A percentile compares a stretch with the other conserved stretches of the same genome.
These are phyloP conservation scores for Penicillium janthinellum DNA, from an alignment of 2,329 filamentous ascomycete genomes.

Conservation along the genomic window DNA sequence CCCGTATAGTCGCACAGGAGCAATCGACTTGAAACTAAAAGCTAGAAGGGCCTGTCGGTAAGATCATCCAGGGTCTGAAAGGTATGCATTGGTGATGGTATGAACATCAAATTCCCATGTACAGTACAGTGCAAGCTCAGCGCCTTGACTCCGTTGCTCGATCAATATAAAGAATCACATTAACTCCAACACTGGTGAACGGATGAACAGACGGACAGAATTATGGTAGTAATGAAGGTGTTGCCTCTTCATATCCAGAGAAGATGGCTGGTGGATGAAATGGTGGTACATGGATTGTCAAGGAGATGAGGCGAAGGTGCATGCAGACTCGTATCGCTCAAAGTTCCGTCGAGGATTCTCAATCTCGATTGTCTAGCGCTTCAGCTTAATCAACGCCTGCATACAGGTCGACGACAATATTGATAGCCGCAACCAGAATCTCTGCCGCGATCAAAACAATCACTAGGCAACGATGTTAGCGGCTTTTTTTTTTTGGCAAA, in stretches of 20 bases:
- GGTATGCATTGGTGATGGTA: constrained; percentile 8
- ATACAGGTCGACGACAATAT: constrained; percentile 93
- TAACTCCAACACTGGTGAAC: constrained; percentile 19
- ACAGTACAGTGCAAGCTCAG: constrained; percentile 10
- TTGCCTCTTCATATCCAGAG: constrained; percentile 17
- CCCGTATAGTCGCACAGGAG: background rate
- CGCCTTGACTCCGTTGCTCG: constrained; percentile 4
- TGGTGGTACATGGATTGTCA: background rate
- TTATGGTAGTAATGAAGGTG: constrained; percentile 12
- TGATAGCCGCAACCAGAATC: constrained; percentile 87
- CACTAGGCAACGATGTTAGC: constrained; percentile 55
- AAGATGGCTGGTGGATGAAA: background rate
- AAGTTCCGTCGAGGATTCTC: background rate
- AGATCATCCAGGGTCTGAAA: background rate
- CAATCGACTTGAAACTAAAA: too few relatives aligned
- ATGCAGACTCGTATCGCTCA: background rate
- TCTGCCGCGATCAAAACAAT: constrained; percentile 95
- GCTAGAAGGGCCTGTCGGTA: too few relatives aligned
- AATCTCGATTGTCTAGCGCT: background rate
- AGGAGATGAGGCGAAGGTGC: background rate
- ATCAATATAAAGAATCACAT: background rate
- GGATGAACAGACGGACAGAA: background rate
- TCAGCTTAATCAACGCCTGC: constrained; percentile 60
- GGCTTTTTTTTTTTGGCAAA: background rate
- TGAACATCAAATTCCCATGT: constrained; percentile 6